phyloP scores from a whole-genome alignment of 192 early-diverging fungal species.

The Entomortierella beljakovae region DNA sequence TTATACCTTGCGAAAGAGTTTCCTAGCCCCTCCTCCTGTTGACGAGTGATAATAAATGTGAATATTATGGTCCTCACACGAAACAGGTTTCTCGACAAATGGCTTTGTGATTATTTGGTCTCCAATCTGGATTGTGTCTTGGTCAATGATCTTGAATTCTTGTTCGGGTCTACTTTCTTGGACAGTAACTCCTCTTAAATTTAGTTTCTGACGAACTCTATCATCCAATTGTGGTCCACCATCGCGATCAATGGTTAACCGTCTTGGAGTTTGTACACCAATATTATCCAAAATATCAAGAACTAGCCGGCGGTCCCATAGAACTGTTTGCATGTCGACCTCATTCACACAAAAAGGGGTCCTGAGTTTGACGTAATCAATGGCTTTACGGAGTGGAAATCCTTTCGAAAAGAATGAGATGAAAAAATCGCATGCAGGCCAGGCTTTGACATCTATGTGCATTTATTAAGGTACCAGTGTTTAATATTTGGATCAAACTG shows the following conservation, averaged over 20 bases:
- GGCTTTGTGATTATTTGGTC: conserved; percentile 83
- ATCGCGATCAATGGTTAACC: conserved; percentile 79
- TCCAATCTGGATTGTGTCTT: conserved; percentile 79
- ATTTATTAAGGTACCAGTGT: background rate
- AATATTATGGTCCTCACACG: conserved; percentile 97
- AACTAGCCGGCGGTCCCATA: conserved; percentile 93
- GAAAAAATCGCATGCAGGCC: conserved; percentile 96
- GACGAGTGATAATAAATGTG: conserved; percentile 90
- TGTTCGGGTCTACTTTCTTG: conserved; percentile 31
- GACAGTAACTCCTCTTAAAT: conserved; percentile 49
- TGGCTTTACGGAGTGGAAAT: conserved; percentile 95
- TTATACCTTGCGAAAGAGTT: conserved; percentile 81
- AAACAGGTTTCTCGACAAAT: conserved; percentile 98
- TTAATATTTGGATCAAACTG: too few relatives aligned
- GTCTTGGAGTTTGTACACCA: conserved; percentile 84
- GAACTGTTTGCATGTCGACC: conserved; percentile 85
- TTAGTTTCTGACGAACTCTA: conserved; percentile 65
- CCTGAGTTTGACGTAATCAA: conserved; percentile 85
- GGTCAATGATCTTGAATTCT: conserved; percentile 62
- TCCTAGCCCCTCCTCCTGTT: conserved; percentile 85
- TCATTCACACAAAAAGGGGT: conserved; percentile 94
- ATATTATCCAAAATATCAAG: conserved; percentile 82
- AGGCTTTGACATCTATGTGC: conserved; percentile 75
- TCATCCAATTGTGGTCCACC: conserved; percentile 69
- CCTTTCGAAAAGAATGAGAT: conserved; percentile 96